These are phyloP conservation scores for Phaeodactylum tricornutum DNA, from an alignment of 108 stramenopile species.

Conservation along the genomic window DNA sequence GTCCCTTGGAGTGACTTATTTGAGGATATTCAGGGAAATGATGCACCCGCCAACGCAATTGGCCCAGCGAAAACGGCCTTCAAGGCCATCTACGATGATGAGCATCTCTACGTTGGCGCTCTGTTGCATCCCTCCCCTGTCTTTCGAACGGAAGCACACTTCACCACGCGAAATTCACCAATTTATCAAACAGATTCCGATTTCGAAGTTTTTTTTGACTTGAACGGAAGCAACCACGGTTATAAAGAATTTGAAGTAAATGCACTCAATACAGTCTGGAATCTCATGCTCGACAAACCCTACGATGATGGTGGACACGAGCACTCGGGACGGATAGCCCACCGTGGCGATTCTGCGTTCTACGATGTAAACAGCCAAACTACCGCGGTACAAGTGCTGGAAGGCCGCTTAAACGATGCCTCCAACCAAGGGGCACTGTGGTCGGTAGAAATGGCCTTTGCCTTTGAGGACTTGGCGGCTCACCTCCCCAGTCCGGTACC, in stretches of 20 bases:
- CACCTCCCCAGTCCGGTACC: neutral
- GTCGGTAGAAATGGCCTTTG: conserved; percentile 57
- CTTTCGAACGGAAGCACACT: conserved; percentile 29
- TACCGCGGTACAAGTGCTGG: conserved; percentile 24
- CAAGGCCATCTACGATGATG: conserved; percentile 78
- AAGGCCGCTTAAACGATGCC: conserved; percentile 33
- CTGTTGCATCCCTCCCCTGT: conserved; percentile 21
- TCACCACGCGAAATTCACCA: conserved; percentile 60
- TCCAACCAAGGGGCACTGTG: conserved; percentile 18
- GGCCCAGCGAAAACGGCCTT: conserved; percentile 42
- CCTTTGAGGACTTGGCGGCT: conserved; percentile 33
- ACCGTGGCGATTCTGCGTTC: conserved; percentile 37
- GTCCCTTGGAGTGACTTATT: conserved; percentile 64
- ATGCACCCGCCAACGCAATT: conserved; percentile 25
- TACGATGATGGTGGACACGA: conserved; percentile 75
- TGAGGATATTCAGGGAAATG: conserved; percentile 60
- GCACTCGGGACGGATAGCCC: conserved; percentile 59
- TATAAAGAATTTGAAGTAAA: conserved; percentile 90
- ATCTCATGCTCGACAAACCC: conserved; percentile 75
- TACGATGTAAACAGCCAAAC: conserved; percentile 45
- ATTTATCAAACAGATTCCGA: conserved; percentile 75
- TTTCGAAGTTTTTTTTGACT: conserved; percentile 87
- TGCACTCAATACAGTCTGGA: conserved; percentile 78
- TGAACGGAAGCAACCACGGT: conserved; percentile 47
- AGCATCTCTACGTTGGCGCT: conserved; percentile 65